Conservation (phyloP, 331 rosid genomes). For the Stylosanthes scabra region DNA sequence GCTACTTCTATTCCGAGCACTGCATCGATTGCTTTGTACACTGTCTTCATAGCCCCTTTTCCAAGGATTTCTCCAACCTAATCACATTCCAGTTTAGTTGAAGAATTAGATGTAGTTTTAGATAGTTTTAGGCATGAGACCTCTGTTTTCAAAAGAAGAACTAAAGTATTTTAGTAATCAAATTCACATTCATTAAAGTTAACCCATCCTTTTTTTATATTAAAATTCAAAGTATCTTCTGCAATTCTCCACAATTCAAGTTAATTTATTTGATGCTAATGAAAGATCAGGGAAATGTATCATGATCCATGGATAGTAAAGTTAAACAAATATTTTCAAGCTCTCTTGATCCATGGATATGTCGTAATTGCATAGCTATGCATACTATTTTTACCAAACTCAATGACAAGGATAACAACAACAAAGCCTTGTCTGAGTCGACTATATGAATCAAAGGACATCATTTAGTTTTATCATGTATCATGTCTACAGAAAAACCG, state of each 20-base stretch:
- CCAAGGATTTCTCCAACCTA: constrained; percentile 84
- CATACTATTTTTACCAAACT: no score
- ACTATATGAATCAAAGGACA: no score
- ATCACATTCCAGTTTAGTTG: background rate
- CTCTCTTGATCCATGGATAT: no score
- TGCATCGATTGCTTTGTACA: constrained; percentile 89
- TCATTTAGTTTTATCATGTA: no score
- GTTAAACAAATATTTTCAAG: background rate
- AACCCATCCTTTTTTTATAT: background rate
- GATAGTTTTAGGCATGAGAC: background rate
- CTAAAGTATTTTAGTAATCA: background rate
- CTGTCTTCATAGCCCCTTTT: constrained; percentile 92
- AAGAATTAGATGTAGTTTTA: background rate
- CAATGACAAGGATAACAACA: no score
- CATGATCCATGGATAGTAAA: background rate
- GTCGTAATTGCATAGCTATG: no score
- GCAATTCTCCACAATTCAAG: constrained; percentile 18
- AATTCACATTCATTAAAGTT: background rate
- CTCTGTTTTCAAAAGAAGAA: constrained; percentile 4
- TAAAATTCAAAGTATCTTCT: constrained; percentile 17
- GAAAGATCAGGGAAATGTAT: background rate
- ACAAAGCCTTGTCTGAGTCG: no score
- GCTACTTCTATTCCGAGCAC: constrained; percentile 90
- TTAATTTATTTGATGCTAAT: constrained; percentile 1
- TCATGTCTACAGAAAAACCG: background rate